Evolutionary conservation across 345 rosid species (phyloP).

Genomic region (Eucalyptus shirleyi): DNA sequence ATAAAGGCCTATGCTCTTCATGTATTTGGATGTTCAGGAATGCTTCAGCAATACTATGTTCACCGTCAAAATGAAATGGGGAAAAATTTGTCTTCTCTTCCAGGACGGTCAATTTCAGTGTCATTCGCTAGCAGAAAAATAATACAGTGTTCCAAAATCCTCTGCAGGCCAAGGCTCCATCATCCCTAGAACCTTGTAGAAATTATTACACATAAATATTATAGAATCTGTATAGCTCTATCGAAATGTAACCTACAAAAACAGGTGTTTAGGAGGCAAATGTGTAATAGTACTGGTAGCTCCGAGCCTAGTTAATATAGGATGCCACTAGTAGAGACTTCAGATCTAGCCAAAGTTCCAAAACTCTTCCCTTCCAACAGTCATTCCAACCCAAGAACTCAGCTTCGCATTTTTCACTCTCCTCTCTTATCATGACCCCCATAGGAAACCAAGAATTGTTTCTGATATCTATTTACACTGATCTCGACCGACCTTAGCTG

Average conservation of each 20-base stretch:
- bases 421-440: background rate
- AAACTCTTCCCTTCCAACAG: background rate
- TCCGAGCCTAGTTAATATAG: background rate
- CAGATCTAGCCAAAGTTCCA: background rate
- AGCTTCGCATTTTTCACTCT: background rate
- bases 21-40: background rate
- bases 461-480: constrained; percentile 62
- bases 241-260: background rate
- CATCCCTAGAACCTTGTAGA: background rate
- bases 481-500: constrained; percentile 27
- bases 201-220: background rate
- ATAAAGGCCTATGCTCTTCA: background rate
- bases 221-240: background rate
- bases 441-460: background rate
- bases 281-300: background rate
- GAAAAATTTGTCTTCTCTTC: background rate
- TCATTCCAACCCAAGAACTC: background rate
- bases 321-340: background rate
- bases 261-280: background rate
- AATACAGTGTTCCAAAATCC: background rate
- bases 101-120: background rate
- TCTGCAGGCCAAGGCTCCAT: background rate
- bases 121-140: background rate
- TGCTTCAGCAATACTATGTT: background rate
- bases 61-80: background rate